phyloP scores from a whole-genome alignment of 1,139 yeast genomes.

The Zygosaccharomyces sapae region DNA sequence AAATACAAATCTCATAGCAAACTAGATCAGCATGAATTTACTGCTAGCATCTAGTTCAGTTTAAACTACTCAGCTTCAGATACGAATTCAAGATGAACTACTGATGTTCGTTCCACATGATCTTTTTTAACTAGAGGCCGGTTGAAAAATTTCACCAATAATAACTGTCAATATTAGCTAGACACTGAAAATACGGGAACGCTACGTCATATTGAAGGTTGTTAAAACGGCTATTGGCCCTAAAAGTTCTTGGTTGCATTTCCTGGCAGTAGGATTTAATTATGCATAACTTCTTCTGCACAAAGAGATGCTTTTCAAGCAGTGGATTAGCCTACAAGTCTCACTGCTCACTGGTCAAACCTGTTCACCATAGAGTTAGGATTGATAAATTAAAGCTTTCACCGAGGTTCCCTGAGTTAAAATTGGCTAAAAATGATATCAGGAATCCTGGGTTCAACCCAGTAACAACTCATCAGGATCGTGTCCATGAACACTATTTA shows the following conservation, averaged over 20 bases:
- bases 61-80: neutral
- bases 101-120: constrained; percentile 4
- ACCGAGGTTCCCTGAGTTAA: constrained; percentile 63
- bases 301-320: constrained; percentile 40
- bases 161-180: too few species aligned
- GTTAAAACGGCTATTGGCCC: too few species aligned
- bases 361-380: constrained; percentile 85
- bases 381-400: constrained; percentile 67
- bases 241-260: too few species aligned
- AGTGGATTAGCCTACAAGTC: constrained; percentile 46
- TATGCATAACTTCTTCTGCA: constrained; percentile 9
- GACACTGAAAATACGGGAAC: too few species aligned
- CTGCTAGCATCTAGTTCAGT: too few species aligned
- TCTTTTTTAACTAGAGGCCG: neutral
- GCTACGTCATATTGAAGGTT: too few species aligned
- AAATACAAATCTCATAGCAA: constrained; percentile 19
- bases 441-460: constrained; percentile 78
- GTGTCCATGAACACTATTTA: constrained; percentile 72
- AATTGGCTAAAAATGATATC: constrained; percentile 64
- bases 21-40: too few species aligned
- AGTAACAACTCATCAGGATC: constrained; percentile 64
- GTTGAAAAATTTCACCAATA: neutral
- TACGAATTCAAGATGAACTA: neutral
- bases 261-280: neutral
- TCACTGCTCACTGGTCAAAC: constrained; percentile 76